phyloP scores from a whole-genome alignment of 257 asterid genomes.

The Fraxinus americana region DNA sequence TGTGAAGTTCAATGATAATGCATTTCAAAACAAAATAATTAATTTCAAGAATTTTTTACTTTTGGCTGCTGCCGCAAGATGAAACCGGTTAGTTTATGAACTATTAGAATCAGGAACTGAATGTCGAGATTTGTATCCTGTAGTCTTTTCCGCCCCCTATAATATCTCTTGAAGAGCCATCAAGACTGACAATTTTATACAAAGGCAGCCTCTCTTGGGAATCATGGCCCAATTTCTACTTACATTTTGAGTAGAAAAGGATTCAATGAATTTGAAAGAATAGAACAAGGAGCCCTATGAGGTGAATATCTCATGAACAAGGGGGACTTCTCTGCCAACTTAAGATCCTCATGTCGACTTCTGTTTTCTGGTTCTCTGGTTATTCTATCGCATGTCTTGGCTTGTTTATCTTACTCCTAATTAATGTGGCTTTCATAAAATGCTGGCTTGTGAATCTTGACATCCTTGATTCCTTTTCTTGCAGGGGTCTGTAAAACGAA shows the following conservation, averaged over 20 bases:
- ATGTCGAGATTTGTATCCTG: neutral
- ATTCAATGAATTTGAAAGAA: too few relatives aligned
- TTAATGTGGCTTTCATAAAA: slow-evolving; percentile 4
- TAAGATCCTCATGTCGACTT: neutral
- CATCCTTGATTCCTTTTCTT: slow-evolving; percentile 17
- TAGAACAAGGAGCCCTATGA: neutral
- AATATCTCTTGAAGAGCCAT: neutral
- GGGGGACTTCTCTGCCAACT: neutral
- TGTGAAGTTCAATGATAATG: neutral
- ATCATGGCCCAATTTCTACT: neutral
- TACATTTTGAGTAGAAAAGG: neutral
- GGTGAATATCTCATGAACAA: neutral
- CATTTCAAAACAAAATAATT: neutral
- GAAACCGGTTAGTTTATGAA: neutral
- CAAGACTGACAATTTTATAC: neutral
- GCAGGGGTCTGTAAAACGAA: slow-evolving; percentile 47
- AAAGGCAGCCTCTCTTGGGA: neutral
- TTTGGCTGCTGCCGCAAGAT: neutral
- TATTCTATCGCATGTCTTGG: neutral
- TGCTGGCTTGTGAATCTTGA: neutral
- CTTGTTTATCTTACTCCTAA: neutral
- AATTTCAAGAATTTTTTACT: neutral
- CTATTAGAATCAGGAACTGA: neutral
- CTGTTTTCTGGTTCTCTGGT: neutral
- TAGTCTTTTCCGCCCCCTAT: neutral